Conservation (phyloP, 1,139 yeast genomes). For the Sugiyamaella paludigena region DNA sequence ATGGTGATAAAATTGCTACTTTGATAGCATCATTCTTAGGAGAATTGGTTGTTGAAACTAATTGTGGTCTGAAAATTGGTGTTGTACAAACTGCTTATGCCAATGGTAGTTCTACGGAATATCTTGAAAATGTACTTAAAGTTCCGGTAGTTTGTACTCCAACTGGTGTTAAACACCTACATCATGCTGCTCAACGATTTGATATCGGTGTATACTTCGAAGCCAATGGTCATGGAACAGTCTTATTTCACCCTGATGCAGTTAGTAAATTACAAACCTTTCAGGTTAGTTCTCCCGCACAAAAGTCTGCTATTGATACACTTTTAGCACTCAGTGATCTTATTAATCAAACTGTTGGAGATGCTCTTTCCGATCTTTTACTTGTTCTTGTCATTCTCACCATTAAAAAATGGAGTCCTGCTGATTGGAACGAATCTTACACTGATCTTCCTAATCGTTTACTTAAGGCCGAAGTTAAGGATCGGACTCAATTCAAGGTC, state of each 20-base stretch:
- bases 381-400: constrained; percentile 67
- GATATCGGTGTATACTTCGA: constrained; percentile 95
- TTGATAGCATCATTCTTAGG: constrained; percentile 70
- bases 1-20: constrained; percentile 93
- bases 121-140: constrained; percentile 57
- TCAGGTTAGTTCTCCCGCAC: constrained; percentile 39
- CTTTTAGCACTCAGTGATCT: constrained; percentile 60
- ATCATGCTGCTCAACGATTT: constrained; percentile 77
- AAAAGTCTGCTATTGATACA: constrained; percentile 48
- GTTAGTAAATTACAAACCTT: constrained; percentile 37
- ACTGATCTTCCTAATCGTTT: constrained; percentile 83
- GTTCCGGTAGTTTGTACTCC: constrained; percentile 87
- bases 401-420: constrained; percentile 56
- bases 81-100: constrained; percentile 98
- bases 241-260: constrained; percentile 68
- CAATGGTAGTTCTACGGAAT: constrained; percentile 84
- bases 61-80: constrained; percentile 52
- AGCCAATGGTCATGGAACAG: constrained; percentile 99
- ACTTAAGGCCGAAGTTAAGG: constrained; percentile 77
- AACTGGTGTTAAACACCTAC: constrained; percentile 95
- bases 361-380: constrained; percentile 86
- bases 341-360: constrained; percentile 96
- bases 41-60: constrained; percentile 46
- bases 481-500: constrained; percentile 74
- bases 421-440: constrained; percentile 74